Conservation (phyloP, 2,329 filamentous ascomycete genomes). For the Lojkania enalia region DNA sequence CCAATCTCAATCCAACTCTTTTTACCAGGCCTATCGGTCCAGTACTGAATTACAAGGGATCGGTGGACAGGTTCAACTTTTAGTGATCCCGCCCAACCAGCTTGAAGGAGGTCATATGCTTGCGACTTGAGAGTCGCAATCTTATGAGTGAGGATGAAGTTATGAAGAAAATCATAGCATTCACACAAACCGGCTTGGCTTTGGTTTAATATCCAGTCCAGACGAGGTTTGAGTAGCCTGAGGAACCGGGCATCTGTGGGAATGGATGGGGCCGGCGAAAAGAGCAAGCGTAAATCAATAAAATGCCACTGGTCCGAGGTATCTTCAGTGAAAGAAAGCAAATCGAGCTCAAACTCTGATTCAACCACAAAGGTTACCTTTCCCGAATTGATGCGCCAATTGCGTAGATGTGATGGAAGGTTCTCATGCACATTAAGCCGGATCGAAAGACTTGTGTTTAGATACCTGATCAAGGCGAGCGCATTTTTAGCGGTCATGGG, state of each 20-base stretch:
- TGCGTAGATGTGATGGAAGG: slow-evolving; percentile 75
- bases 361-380: slow-evolving; percentile 84
- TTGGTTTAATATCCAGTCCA: slow-evolving; percentile 71
- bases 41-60: slow-evolving; percentile 87
- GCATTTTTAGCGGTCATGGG: slow-evolving; percentile 72
- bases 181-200: slow-evolving; percentile 67
- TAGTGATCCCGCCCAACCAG: slow-evolving; percentile 77
- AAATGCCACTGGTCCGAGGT: slow-evolving; percentile 86
- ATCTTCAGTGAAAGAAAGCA: slow-evolving; percentile 87
- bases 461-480: slow-evolving; percentile 72
- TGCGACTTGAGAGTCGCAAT: slow-evolving; percentile 81
- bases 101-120: slow-evolving; percentile 68
- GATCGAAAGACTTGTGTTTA: slow-evolving; percentile 82
- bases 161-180: slow-evolving; percentile 85
- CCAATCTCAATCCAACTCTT: slow-evolving; percentile 94
- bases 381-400: slow-evolving; percentile 81
- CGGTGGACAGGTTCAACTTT: slow-evolving; percentile 79
- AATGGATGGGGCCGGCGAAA: slow-evolving; percentile 67
- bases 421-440: slow-evolving; percentile 84
- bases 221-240: slow-evolving; percentile 66
- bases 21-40: slow-evolving; percentile 68
- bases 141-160: slow-evolving; percentile 87
- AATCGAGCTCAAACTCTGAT: slow-evolving; percentile 88
- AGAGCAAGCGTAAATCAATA: slow-evolving; percentile 85
- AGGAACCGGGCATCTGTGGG: slow-evolving; percentile 62